These are phyloP conservation scores for Epichloe amarillans DNA, from an alignment of 2,329 filamentous ascomycete species.

Conservation along the genomic window DNA sequence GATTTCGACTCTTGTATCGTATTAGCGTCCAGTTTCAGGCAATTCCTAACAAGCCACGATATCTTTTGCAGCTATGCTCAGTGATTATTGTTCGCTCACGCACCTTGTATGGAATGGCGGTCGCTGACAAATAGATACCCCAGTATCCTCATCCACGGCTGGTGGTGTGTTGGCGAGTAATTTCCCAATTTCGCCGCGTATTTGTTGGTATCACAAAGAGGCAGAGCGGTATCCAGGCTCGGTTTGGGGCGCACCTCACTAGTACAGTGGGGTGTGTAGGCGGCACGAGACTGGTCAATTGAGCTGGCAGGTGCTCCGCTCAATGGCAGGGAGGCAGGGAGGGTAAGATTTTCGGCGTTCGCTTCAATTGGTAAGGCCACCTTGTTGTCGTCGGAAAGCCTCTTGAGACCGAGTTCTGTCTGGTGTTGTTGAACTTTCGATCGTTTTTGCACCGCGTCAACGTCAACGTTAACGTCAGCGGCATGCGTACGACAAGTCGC, in stretches of 20 bases:
- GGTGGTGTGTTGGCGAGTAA: background rate
- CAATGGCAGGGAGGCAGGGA: background rate
- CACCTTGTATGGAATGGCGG: background rate
- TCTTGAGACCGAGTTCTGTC: background rate
- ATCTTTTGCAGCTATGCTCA: background rate
- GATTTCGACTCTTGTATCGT: background rate
- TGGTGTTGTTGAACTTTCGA: background rate
- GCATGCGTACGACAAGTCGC: too few species aligned
- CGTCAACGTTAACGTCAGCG: background rate
- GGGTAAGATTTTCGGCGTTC: slow-evolving; percentile 1
- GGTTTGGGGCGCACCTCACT: background rate
- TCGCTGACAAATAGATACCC: background rate
- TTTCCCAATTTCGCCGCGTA: slow-evolving; percentile 3
- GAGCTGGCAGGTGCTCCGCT: background rate
- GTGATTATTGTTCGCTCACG: background rate
- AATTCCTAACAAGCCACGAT: slow-evolving; percentile 1
- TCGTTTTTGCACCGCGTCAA: background rate
- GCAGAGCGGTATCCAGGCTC: background rate
- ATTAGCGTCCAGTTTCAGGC: background rate
- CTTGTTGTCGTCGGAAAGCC: background rate
- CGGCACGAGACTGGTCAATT: background rate
- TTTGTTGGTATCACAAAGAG: too few species aligned
- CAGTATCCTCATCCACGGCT: background rate
- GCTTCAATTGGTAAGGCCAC: background rate
- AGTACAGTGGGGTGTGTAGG: too few species aligned